Evolutionary conservation across 2,329 filamentous ascomycete species (phyloP).

Genomic region (Berkeleyomyces rouxiae): DNA sequence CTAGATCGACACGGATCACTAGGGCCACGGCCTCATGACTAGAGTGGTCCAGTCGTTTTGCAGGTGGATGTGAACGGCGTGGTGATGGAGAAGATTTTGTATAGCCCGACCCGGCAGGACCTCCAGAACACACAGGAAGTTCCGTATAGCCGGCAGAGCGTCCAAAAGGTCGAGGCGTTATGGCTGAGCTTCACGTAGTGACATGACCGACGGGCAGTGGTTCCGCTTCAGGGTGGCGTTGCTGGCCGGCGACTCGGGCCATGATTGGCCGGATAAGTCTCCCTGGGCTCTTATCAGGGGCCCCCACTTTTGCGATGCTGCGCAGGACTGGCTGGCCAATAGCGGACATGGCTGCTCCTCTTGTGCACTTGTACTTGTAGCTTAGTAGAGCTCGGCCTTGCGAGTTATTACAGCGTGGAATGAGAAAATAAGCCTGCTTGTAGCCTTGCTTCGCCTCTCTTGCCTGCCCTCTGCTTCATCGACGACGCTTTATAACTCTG

Average conservation of each 20-base stretch:
- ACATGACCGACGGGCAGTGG: not conserved
- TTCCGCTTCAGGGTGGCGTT: not conserved
- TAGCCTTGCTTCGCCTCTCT: constrained; percentile 2
- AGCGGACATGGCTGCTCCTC: not conserved
- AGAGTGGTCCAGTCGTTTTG: not conserved
- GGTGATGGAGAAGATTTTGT: too few relatives aligned
- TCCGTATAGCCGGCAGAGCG: too few relatives aligned
- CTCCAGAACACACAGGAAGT: too few relatives aligned
- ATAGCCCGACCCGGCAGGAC: too few relatives aligned
- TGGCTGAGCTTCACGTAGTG: too few relatives aligned
- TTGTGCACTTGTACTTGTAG: not conserved
- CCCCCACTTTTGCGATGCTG: constrained; percentile 8
- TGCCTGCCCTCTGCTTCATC: not conserved
- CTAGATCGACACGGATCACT: not conserved
- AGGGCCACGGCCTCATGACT: not conserved
- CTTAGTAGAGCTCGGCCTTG: not conserved
- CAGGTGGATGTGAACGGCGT: not conserved
- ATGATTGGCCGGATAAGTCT: not conserved
- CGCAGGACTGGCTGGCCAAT: not conserved
- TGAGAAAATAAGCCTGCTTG: not conserved
- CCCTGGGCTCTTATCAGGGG: not conserved
- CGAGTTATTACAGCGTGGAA: not conserved
- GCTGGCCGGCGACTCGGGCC: not conserved
- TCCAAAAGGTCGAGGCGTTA: too few relatives aligned
- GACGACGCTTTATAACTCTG: not conserved